Conservation (phyloP, 1,284 basidiomycete species). For the Boletus hoseneyae region DNA sequence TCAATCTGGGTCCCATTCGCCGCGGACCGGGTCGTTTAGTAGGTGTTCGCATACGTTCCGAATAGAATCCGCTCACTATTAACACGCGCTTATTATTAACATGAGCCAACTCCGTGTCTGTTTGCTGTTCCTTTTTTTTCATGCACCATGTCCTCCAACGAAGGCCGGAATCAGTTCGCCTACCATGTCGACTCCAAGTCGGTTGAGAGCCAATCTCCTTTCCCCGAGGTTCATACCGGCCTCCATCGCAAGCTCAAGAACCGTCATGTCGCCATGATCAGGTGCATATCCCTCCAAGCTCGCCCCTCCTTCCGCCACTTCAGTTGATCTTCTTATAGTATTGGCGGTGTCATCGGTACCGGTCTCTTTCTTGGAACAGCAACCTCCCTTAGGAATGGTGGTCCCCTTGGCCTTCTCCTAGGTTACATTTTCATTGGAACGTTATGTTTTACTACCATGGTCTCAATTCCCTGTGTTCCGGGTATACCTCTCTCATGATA, state of each 20-base stretch:
- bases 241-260: slow-evolving; percentile 51
- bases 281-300: slow-evolving; percentile 36
- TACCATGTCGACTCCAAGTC: slow-evolving; percentile 5
- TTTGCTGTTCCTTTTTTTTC: neutral
- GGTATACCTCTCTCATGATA: neutral
- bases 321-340: slow-evolving; percentile 32
- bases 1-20: too few relatives aligned
- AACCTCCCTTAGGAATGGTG: slow-evolving; percentile 51
- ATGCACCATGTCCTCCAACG: slow-evolving; percentile 16
- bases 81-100: too few relatives aligned
- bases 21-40: too few relatives aligned
- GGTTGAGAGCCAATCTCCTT: slow-evolving; percentile 8
- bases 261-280: slow-evolving; percentile 69
- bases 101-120: too few relatives aligned
- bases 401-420: slow-evolving; percentile 42
- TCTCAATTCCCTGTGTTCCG: neutral
- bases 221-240: slow-evolving; percentile 3
- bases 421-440: slow-evolving; percentile 34
- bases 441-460: slow-evolving; percentile 32
- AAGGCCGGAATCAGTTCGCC: neutral
- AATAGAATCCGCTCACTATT: too few relatives aligned
- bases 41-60: too few relatives aligned
- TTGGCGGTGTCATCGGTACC: slow-evolving; percentile 76
- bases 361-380: slow-evolving; percentile 68
- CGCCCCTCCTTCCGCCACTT: neutral